A percentile compares a stretch with the other conserved stretches of the same genome.
phyloP scores from a whole-genome alignment of 768 basidiomycete genomes.

The Baorangia bicolor region DNA sequence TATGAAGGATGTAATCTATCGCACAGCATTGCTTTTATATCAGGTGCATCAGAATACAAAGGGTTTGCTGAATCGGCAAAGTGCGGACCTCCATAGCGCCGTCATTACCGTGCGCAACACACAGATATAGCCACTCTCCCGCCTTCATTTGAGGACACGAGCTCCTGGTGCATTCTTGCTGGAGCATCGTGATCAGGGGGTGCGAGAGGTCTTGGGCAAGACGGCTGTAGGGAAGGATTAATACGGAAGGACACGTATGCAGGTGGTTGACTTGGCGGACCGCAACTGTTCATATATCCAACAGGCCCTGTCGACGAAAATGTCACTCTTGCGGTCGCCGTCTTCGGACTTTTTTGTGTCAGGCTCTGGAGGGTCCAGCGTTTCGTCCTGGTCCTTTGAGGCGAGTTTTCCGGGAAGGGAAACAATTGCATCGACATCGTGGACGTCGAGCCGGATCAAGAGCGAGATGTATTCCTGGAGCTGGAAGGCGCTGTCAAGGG shows the following conservation, averaged over 20 bases:
- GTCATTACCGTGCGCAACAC: constrained; percentile 91
- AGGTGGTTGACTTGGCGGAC: constrained; percentile 29
- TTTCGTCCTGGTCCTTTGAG: constrained; percentile 27
- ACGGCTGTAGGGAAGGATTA: constrained; percentile 48
- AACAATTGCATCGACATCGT: constrained; percentile 83
- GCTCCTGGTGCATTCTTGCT: constrained; percentile 81
- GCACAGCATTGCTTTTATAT: constrained; percentile 87
- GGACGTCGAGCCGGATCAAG: constrained; percentile 81
- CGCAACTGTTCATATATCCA: constrained; percentile 78
- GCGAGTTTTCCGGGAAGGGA: constrained; percentile 60
- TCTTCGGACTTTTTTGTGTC: constrained; percentile 32
- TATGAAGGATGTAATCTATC: constrained; percentile 94
- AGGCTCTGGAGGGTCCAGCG: constrained; percentile 29
- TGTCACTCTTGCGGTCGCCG: constrained; percentile 40
- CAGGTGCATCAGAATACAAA: constrained; percentile 17
- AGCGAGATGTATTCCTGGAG: constrained; percentile 92
- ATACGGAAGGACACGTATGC: background rate
- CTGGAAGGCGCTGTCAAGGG: constrained; percentile 89
- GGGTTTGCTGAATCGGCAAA: background rate
- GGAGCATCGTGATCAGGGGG: constrained; percentile 80
- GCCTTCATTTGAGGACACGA: constrained; percentile 98
- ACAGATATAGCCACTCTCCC: constrained; percentile 97
- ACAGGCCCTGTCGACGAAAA: constrained; percentile 74
- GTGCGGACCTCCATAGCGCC: constrained; percentile 76
- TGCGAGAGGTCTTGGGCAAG: constrained; percentile 86